A percentile compares a stretch with the other conserved stretches of the same genome.
phyloP scores from a whole-genome alignment of 331 rosid genomes.

The Acacia concinna region DNA sequence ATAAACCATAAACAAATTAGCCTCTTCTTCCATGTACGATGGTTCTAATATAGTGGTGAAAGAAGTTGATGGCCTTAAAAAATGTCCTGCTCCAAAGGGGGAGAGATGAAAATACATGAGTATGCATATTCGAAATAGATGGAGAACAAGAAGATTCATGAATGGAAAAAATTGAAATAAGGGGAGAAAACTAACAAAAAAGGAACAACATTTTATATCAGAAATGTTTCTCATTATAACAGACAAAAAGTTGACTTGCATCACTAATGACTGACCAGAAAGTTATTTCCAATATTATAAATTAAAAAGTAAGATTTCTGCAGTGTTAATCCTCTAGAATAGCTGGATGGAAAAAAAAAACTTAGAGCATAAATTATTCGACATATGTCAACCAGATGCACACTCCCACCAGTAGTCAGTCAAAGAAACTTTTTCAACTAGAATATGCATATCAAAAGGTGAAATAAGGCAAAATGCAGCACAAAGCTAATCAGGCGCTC shows the following conservation, averaged over 20 bases:
- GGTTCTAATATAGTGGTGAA: not conserved
- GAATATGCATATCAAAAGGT: not conserved
- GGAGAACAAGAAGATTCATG: not conserved
- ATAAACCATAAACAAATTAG: conserved; percentile 48
- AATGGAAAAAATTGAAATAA: not conserved
- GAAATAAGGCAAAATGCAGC: not conserved
- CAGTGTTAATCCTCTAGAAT: not conserved
- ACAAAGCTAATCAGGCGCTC: too few relatives aligned
- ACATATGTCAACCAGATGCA: not conserved
- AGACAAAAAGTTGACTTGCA: not conserved
- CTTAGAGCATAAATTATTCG: not conserved
- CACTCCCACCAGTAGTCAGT: not conserved
- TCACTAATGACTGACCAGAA: not conserved
- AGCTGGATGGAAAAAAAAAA: not conserved
- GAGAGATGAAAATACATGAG: not conserved
- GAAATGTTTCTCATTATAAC: not conserved
- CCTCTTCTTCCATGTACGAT: conserved; percentile 15
- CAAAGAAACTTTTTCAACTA: not conserved
- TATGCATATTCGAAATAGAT: not conserved
- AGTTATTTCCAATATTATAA: not conserved
- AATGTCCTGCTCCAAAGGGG: not conserved
- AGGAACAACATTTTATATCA: not conserved
- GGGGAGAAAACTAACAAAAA: not conserved
- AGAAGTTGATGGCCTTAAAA: not conserved
- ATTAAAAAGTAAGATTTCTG: too few relatives aligned